Base-by-base conservation (phyloP, 2,329 filamentous ascomycete species). In the Xylaria polymorpha region DNA sequence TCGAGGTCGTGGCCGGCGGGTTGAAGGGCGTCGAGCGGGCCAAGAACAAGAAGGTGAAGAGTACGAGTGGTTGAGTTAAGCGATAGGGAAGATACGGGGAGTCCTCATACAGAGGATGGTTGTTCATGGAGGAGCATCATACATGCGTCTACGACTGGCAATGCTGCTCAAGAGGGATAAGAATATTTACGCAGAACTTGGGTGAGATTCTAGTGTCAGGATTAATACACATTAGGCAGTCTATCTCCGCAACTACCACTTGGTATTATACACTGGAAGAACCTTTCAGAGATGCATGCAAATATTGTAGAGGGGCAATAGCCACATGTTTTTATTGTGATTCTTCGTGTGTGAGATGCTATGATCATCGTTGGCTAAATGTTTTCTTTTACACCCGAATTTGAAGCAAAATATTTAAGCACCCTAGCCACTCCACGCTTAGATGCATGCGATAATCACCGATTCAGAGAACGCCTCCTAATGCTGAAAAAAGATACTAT, bases 1-100 rank as follows among this genome's bases (percentile, higher is more conserved):
- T 94, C 79, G 91, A 94, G 79, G 90, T 98, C 66, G 89, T 85
- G 74, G 88, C 87, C 77, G 90, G 88, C 0, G 93, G 93, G 0
- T 62, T 91, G 14, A 83, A 79, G 72, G 80, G 78, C 10, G 74
- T 81, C 22, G 75, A 74, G 41, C 71, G 73, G 51, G 59, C 58
- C 56, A 73, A 70, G 68, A 72, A 69, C 20, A 74, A 74, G 56
- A 68, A 62, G n/a, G 60, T 48, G 43, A 71, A 48, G 58, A 39
- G 29, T 14, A 44, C 14, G 15, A 12, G 20, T 51, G 39, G 64
- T 25, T 70, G 41, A 61, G 15, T 32, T 9, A 43, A 9, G 14
- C n/a, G 12, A 32, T 39, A 8, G 2, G 57, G 37, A 9, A 35
- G 14, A 14, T 12, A 35, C 20, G 6, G 4, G 6, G 32, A 14